Base-by-base conservation (phyloP, 1,284 basidiomycete genomes). In the Meira miltonrushii region DNA sequence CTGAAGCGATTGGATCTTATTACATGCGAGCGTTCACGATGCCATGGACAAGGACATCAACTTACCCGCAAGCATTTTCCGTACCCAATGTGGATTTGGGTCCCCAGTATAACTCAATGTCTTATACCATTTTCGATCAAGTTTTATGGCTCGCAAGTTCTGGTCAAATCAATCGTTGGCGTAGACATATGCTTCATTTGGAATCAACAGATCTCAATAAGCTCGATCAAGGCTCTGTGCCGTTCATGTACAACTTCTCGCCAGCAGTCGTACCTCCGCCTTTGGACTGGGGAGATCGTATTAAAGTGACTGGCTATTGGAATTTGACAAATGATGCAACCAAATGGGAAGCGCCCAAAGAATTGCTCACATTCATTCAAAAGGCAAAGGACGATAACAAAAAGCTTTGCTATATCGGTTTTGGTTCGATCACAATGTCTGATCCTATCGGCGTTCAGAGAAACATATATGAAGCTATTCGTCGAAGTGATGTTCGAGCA, bases 321-420 rank as follows among this genome's bases (percentile, higher is more conserved):
- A 66, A 67, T 58, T 55, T 70, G 43, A 59, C 60, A 50, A 38
- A 56, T 51, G 64, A 65, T 52, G 85, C 87, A 58, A 79, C 81
- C 17, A 51, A 54, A 11, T 87, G 85, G 85, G 77, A 79, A 5
- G 83, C 86, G 10, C 83, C 86, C 0, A 67, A 80, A 25, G 81
- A 79, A 23, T 79, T 88, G 2, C 65, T 83, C 2, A 79, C 78
- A 9, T 88, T 84, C 72, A 85, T 88, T 76, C 70, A 74, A 10
- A 81, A 83, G 63, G 86, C 87, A 2, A 80, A 82, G 33, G 69
- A 72, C n/a, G 85, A 88, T 59, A 80, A 79, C 4, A 85, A 85
- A 62, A 75, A 74, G 65, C 61, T 75, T 11, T 66, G 64, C 33
- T 75, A 75, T 59, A 75, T 75, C 33, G 73, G 73, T 3, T 75